Evolutionary conservation across 148 eudicot genomes (phyloP), one percentile per base, ranked within the genome.

Genomic region (Amaranthus palmeri): DNA sequence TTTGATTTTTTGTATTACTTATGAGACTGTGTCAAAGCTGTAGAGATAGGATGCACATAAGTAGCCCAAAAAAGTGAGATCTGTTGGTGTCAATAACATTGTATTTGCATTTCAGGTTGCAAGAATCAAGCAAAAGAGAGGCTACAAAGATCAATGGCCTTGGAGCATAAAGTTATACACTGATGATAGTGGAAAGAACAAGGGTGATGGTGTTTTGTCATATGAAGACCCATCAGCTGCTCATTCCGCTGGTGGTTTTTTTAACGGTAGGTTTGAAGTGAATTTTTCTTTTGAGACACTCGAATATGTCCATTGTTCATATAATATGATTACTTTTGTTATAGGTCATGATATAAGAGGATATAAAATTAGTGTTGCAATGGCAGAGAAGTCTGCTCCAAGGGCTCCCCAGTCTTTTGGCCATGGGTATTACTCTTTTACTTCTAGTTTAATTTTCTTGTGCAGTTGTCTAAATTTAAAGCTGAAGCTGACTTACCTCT

Each of bases 81-180:
- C 13, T 4, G 58, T 46, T 40, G 55, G 10, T 49, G 6, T 12
- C 36, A 51, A 9, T 67, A 42, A n/a, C 41, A n/a, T 40, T 18
- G 6, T 4, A n/a, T 56, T 64, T 46, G 46, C 46, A 70, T 13
- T 67, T 48, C 74, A 92, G 99, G 97, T 95, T 81, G 97, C 88
- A 65, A 88, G 90, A 75, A 83, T 95, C 74, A 95, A 95, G 87
- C 99, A 92, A 76, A 89, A 90, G 88, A 78, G 96, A 60, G 99
- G 99, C 43, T 92, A 79, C 72, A 91, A 95, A 84, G 99, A 95
- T 80, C 97, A 92, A 76, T 95, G 99, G 99, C 99, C 99, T 3
- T 95, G 86, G 85, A 92, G 85, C 76, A 92, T 95, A 74, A 91
- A 91, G 71, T 46, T 93, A 48, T 93, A 91, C 87, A 82, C 92